Percentiles rank a stretch among this genome's conserved stretches.
These are phyloP conservation scores for Candida coleopterorum DNA, from an alignment of 805 yeast genomes.

Conservation along the genomic window DNA sequence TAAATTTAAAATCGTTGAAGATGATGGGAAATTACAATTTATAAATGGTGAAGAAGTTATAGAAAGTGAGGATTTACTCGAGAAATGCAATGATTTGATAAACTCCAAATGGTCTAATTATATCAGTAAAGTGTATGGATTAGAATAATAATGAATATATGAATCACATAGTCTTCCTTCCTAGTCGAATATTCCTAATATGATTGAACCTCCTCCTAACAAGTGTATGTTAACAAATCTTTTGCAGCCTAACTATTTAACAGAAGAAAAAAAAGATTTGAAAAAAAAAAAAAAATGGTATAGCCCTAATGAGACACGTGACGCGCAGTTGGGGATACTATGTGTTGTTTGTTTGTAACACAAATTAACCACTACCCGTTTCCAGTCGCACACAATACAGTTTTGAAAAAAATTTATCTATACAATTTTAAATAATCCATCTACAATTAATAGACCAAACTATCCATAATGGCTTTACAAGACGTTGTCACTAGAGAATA, in stretches of 20 bases:
- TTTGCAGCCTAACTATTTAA: too few relatives aligned
- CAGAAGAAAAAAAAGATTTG: too few relatives aligned
- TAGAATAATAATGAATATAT: conserved; percentile 25
- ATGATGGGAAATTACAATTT: conserved; percentile 1
- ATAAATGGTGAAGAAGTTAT: too few relatives aligned
- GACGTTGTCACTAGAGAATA: conserved; percentile 99
- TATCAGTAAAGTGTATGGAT: conserved; percentile 29
- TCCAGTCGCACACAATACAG: background rate
- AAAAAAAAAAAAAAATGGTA: too few relatives aligned
- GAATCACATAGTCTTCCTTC: too few relatives aligned
- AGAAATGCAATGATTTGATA: conserved; percentile 7
- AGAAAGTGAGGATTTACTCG: background rate
- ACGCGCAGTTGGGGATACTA: background rate
- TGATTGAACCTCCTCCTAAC: too few relatives aligned
- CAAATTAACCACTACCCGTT: too few relatives aligned
- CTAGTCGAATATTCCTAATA: too few relatives aligned
- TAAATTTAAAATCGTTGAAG: conserved; percentile 9
- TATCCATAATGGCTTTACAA: conserved; percentile 71
- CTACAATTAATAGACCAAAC: background rate
- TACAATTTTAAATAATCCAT: background rate
- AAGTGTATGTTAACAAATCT: too few relatives aligned
- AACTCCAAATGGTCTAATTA: conserved; percentile 22
- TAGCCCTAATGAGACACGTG: conserved; percentile 4
- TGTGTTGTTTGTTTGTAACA: background rate
- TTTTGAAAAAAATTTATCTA: conserved; percentile 3